Base-by-base conservation (phyloP, 2,329 filamentous ascomycete genomes). In the Colletotrichum cuscutae region DNA sequence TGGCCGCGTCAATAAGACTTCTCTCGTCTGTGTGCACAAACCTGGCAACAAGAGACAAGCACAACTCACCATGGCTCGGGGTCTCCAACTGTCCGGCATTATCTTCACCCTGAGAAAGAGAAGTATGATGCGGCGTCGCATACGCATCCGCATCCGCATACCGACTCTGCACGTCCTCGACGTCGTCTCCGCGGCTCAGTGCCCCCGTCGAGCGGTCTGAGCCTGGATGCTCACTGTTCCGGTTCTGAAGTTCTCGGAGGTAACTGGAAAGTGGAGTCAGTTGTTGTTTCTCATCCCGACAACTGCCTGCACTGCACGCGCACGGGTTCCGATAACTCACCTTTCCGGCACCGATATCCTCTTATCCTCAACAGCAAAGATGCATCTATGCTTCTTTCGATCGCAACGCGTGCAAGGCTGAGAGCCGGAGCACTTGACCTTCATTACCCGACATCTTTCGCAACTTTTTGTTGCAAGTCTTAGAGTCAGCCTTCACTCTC, bases 391-490 rank as follows among this genome's bases (percentile, higher is more conserved):
- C 71, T 68, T 79, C 66, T 61, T 75, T 54, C 58, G 66, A 9
- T 58, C 77, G 73, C 69, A 79, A 22, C 76, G 70, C n/a, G 72
- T 65, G 24, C 76, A 77, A 12, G 76, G 76, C 58, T 76, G 71
- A 35, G 74, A 72, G 37, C 76, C 76, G 37, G 74, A 76, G 60
- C 76, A 77, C 72, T 77, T 77, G 61, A 77, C 76, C 49, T 77
- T 77, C 76, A 77, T 77, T 49, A 73, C 63, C 32, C 76, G 75
- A 52, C 76, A 77, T 77, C 76, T 57, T 22, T 76, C 75, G 68
- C 76, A 77, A 24, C 76, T 77, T 64, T 54, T 5, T 22, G n/a
- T 80, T 87, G 30, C 75, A 28, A 7, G 30, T 7, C 28, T 2
- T 22, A 56, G 8, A 28, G 64, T 74, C 59, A 74, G 72, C 67